These are phyloP conservation scores for barrel medic (Medicago truncatula) DNA, from an alignment of 306 rosid genomes.

Conservation along the genomic window DNA sequence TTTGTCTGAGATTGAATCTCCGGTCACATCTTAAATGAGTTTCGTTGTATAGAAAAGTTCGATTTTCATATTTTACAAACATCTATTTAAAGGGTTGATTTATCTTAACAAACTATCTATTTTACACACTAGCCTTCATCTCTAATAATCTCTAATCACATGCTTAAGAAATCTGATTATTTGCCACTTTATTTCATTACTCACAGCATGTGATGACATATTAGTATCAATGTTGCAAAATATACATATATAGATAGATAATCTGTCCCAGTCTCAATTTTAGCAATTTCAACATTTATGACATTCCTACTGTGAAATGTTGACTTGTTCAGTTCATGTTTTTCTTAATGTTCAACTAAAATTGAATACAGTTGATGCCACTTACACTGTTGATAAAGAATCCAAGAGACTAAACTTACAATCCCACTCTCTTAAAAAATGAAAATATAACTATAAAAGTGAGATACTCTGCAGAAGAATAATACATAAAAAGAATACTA, in stretches of 20 bases:
- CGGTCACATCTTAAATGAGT: no score
- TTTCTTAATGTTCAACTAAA: slow-evolving; percentile 7
- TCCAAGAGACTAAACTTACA: slow-evolving; percentile 6
- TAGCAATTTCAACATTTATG: slow-evolving; percentile 27
- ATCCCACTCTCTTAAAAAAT: slow-evolving; percentile 18
- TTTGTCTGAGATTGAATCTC: no score
- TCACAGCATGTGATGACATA: background rate
- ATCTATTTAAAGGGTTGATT: no score
- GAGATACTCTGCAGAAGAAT: slow-evolving; percentile 40
- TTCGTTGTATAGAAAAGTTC: no score
- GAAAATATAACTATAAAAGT: slow-evolving; percentile 26
- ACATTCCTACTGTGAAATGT: slow-evolving; percentile 20
- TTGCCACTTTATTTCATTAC: no score
- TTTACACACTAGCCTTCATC: no score
- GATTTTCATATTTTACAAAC: no score
- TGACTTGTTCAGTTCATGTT: slow-evolving; percentile 11
- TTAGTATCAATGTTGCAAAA: background rate
- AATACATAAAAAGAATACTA: slow-evolving; percentile 34
- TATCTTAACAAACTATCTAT: no score
- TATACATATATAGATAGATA: slow-evolving; percentile 2
- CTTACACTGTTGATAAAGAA: slow-evolving; percentile 25
- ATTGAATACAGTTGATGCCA: background rate
- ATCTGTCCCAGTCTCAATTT: slow-evolving; percentile 10
- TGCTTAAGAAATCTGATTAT: no score
- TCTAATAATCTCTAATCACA: no score